Percentiles rank a stretch among this genome's conserved stretches.
phyloP scores from a whole-genome alignment of 2,329 filamentous ascomycete genomes.

The Canariomyces notabilis region DNA sequence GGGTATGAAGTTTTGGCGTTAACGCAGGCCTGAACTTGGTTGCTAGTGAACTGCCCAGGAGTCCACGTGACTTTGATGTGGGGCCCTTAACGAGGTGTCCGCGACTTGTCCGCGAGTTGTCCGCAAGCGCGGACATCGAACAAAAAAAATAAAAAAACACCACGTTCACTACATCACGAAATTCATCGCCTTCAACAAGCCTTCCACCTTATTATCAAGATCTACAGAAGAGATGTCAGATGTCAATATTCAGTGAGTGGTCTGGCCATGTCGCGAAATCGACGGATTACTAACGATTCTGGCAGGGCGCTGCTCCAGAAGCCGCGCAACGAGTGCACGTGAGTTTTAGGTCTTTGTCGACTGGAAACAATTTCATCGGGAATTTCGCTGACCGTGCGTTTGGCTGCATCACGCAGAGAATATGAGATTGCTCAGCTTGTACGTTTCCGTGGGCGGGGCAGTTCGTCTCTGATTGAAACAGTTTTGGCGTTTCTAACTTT shows the following conservation, averaged over 20 bases:
- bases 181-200: background rate
- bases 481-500: conserved; percentile 37
- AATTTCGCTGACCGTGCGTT: conserved; percentile 4
- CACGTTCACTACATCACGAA: conserved; percentile 14
- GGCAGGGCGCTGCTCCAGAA: conserved; percentile 24
- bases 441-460: too few species aligned
- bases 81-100: too few species aligned
- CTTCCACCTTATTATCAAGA: conserved; percentile 13
- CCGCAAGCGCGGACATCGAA: too few species aligned
- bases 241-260: conserved; percentile 65
- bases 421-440: conserved; percentile 73
- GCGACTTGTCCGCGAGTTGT: too few species aligned
- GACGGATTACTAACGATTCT: conserved; percentile 27
- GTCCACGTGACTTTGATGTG: too few species aligned
- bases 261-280: conserved; percentile 4
- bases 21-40: too few species aligned
- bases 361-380: too few species aligned
- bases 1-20: too few species aligned
- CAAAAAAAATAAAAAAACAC: too few species aligned
- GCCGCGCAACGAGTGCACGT: conserved; percentile 26
- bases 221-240: conserved; percentile 51
- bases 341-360: conserved; percentile 11
- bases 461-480: conserved; percentile 44
- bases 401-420: conserved; percentile 52
- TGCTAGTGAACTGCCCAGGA: too few species aligned